Percentiles rank a stretch among this genome's conserved stretches.
These are phyloP conservation scores for Xylariaceae sp. DNA, from an alignment of 2,329 filamentous ascomycete genomes.

Conservation along the genomic window DNA sequence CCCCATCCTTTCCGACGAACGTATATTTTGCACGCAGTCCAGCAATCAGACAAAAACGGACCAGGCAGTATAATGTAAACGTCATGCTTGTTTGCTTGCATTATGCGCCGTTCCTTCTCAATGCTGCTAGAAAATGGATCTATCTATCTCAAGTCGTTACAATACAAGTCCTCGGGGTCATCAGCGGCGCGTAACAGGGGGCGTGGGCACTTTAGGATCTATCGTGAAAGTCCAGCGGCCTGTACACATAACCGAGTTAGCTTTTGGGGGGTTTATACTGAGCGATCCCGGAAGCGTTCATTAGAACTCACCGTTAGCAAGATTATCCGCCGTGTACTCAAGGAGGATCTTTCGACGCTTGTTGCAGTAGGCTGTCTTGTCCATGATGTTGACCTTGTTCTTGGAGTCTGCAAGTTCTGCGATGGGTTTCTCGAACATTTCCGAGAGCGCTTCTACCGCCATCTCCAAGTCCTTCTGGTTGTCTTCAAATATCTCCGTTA, in stretches of 20 bases:
- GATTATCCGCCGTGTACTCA: conserved; percentile 87
- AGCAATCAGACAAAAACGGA: no score
- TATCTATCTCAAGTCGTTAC: not conserved
- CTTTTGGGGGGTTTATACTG: not conserved
- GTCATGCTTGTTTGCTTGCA: no score
- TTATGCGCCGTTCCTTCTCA: no score
- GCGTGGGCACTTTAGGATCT: conserved; percentile 25
- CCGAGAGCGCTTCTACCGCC: conserved; percentile 93
- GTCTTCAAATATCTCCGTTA: conserved; percentile 96
- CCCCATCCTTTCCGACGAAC: no score
- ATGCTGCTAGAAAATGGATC: no score
- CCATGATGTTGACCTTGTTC: conserved; percentile 96
- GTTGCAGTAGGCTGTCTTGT: conserved; percentile 97
- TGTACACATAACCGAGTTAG: conserved; percentile 9
- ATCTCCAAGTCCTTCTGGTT: conserved; percentile 98
- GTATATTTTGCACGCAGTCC: no score
- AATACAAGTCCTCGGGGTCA: not conserved
- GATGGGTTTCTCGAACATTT: conserved; percentile 99
- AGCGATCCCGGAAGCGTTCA: no score
- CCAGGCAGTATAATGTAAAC: no score
- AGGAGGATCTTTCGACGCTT: conserved; percentile 86
- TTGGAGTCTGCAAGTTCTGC: conserved; percentile 80
- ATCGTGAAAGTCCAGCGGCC: conserved; percentile 34
- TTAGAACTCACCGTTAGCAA: conserved; percentile 70
- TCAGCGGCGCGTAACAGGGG: not conserved